Base-by-base conservation (phyloP, 1,139 yeast species). In the Geotrichum histeridarum region DNA sequence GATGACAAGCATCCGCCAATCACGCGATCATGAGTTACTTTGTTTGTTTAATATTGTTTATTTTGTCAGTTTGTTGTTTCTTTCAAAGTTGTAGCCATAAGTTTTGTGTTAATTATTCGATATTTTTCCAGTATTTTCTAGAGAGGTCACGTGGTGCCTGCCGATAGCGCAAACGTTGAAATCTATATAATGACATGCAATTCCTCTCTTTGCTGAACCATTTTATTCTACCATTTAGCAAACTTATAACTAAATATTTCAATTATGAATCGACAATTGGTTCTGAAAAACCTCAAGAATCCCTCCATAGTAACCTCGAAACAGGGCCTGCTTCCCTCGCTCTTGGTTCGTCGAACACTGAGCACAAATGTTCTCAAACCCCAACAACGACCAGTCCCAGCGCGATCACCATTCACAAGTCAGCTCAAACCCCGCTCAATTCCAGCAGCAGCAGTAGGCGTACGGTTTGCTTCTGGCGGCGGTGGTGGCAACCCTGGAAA, bases 1-100 rank as follows among this genome's bases (percentile, higher is more conserved):
- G 70, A 67, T 54, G 69, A 67, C 35, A 66, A 67, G 46, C 49
- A 45, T n/a, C 35, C 35, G n/a, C 31, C 22, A 9, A 12, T 14
- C 18, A 7, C 43, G 22, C 18, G 18, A 41, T 12, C 15, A 15
- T 41, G 12, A 41, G 8, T 14, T 8, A 18, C 8, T 14, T 38
- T 38, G 42, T 8, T n/a, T 15, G 27, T 41, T 11, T 41, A 41
- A 12, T 41, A 27, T 41, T 14, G 3, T 41, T 14, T 9, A 4
- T 41, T 18, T 18, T 15, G 8, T 41, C 18, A 15, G n/a, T 41
- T 18, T 22, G 8, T 18, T 41, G 2, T 18, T 41, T 41, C 5
- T 14, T 41, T 9, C 8, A n/a, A 12, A 37, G 14, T 12, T 33
- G n/a, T 33, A 12, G n/a, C 11, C 11, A 4, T 33, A 12, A 11